These are phyloP conservation scores for Lachnellula cervina DNA, from an alignment of 2,329 filamentous ascomycete genomes.

Conservation along the genomic window DNA sequence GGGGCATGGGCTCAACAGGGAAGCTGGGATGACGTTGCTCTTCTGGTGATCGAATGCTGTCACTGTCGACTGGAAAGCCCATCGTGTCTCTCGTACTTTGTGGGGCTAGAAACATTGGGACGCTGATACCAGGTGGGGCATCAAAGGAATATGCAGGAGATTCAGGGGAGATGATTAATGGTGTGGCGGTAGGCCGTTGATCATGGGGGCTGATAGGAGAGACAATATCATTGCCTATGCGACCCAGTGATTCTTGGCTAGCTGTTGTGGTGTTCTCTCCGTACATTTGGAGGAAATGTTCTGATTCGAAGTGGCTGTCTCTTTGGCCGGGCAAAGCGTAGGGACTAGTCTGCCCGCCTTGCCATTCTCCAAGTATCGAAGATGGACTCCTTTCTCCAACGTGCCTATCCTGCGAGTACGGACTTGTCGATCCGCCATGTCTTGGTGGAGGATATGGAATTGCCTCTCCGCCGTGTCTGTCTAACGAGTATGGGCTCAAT, in stretches of 20 bases:
- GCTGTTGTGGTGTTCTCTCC: neutral
- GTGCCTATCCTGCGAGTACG: neutral
- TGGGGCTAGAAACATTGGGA: conserved; percentile 4
- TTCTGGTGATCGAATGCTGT: no score
- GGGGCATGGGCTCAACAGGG: no score
- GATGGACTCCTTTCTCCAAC: neutral
- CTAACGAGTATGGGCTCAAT: conserved; percentile 1
- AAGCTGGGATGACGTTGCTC: no score
- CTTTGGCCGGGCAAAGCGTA: neutral
- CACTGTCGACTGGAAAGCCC: conserved; percentile 18
- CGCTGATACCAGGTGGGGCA: neutral
- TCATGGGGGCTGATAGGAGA: neutral
- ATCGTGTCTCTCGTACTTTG: conserved; percentile 19
- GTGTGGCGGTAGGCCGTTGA: neutral
- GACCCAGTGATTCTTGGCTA: neutral
- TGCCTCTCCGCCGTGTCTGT: neutral
- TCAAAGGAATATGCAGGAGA: neutral
- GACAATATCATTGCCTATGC: neutral
- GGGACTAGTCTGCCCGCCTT: neutral
- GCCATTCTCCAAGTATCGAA: neutral
- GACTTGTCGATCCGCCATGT: neutral
- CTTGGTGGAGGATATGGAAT: neutral
- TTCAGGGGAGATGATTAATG: conserved; percentile 1
- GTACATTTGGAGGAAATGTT: neutral
- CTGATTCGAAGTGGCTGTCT: neutral